Evolutionary conservation across 2,329 filamentous ascomycete species (phyloP).

Genomic region (Colletotrichum tamarilloi): DNA sequence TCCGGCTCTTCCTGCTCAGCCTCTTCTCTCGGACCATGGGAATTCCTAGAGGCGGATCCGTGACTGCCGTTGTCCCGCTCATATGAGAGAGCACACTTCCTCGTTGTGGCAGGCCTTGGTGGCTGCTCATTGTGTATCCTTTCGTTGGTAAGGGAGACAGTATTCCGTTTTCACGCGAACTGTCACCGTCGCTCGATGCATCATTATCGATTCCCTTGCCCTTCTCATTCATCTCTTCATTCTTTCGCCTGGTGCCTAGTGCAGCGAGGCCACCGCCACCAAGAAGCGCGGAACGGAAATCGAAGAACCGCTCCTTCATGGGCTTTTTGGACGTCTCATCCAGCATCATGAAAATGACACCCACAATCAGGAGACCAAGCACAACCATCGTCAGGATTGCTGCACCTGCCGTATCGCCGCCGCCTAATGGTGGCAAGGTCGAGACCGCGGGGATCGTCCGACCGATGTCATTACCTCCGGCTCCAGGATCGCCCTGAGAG

Average conservation of each 20-base stretch:
- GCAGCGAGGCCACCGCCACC: slow-evolving; percentile 22
- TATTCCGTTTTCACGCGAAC: slow-evolving; percentile 7
- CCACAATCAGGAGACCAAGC: slow-evolving; percentile 64
- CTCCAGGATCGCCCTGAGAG: slow-evolving; percentile 58
- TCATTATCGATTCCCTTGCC: slow-evolving; percentile 28
- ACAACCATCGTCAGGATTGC: slow-evolving; percentile 71
- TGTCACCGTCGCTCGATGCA: slow-evolving; percentile 22
- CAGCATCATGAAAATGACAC: slow-evolving; percentile 59
- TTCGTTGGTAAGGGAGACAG: neutral
- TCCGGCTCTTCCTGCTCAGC: slow-evolving; percentile 13
- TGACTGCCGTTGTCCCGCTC: slow-evolving; percentile 12
- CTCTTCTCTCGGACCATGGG: slow-evolving; percentile 32
- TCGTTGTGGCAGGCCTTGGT: neutral
- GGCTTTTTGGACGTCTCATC: slow-evolving; percentile 57
- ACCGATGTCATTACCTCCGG: slow-evolving; percentile 59
- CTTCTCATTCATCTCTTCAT: slow-evolving; percentile 31
- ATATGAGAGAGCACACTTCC: slow-evolving; percentile 21
- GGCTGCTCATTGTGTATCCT: neutral
- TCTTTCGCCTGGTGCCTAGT: neutral
- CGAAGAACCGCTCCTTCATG: slow-evolving; percentile 45
- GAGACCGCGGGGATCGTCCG: slow-evolving; percentile 43
- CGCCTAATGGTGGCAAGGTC: slow-evolving; percentile 48
- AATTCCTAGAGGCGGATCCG: neutral
- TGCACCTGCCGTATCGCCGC: slow-evolving; percentile 75
- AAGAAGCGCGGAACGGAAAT: slow-evolving; percentile 35